Conservation (phyloP, 2,329 filamentous ascomycete species). For the Fusarium transvaalense region DNA sequence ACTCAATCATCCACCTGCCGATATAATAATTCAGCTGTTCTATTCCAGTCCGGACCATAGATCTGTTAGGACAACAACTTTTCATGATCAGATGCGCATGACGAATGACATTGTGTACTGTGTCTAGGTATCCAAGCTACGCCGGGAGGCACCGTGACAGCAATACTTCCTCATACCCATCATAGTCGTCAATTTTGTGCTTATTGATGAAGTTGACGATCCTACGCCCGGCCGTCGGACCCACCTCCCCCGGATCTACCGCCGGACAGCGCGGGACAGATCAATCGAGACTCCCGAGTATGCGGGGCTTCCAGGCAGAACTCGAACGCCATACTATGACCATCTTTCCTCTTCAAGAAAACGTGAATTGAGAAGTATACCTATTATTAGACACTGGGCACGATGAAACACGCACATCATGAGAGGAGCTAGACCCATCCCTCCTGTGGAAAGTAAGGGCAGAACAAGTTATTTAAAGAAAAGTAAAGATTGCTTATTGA, state of each 20-base stretch:
- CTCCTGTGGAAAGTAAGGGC: too few species aligned
- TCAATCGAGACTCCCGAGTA: too few species aligned
- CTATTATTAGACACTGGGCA: too few species aligned
- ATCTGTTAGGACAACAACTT: neutral
- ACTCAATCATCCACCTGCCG: neutral
- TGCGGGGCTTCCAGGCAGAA: too few species aligned
- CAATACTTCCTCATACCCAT: neutral
- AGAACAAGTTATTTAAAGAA: neutral
- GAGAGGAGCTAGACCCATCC: too few species aligned
- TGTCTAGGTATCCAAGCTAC: neutral
- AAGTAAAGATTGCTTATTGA: constrained; percentile 31
- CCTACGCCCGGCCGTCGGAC: neutral
- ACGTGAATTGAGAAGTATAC: too few species aligned
- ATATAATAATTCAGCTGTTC: neutral
- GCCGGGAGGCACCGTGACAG: neutral
- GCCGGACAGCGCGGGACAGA: neutral
- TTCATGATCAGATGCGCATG: neutral
- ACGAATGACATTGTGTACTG: too few species aligned
- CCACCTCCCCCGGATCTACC: constrained; percentile 12
- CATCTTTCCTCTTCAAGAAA: too few species aligned
- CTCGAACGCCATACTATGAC: neutral
- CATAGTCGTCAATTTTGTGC: constrained; percentile 6
- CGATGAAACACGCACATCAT: too few species aligned
- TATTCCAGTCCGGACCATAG: neutral
- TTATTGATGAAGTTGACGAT: neutral